A percentile compares a stretch with the other conserved stretches of the same genome.
Conservation (phyloP, 441 rosid genomes). For the Pelargonium cotyledonis region DNA sequence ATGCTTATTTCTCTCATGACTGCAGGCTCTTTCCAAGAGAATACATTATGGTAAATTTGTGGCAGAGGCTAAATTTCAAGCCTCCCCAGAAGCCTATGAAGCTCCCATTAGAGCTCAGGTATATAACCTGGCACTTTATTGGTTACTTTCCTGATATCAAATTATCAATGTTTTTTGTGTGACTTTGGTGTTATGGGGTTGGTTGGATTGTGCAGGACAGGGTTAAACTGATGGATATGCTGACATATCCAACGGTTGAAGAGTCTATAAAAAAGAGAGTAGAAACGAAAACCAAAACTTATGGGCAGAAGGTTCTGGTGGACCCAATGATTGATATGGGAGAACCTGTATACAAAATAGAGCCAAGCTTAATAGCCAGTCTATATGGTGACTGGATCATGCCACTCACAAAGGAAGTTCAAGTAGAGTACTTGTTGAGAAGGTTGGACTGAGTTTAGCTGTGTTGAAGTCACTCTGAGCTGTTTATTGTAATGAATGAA, state of each 20-base stretch:
- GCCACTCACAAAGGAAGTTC: slow-evolving; percentile 94
- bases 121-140: slow-evolving; percentile 1
- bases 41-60: slow-evolving; percentile 91
- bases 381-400: slow-evolving; percentile 85
- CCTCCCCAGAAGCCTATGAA: slow-evolving; percentile 51
- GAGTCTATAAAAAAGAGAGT: slow-evolving; percentile 66
- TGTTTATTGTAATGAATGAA: too few species aligned
- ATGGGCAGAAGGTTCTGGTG: slow-evolving; percentile 56
- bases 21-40: slow-evolving; percentile 85
- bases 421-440: slow-evolving; percentile 69
- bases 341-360: slow-evolving; percentile 67
- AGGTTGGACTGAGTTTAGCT: slow-evolving; percentile 46
- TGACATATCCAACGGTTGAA: slow-evolving; percentile 65
- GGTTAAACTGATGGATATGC: slow-evolving; percentile 50
- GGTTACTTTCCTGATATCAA: background rate
- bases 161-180: too few species aligned
- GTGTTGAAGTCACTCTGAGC: too few species aligned
- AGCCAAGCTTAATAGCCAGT: slow-evolving; percentile 61
- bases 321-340: slow-evolving; percentile 23
- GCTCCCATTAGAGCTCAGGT: slow-evolving; percentile 70
- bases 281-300: slow-evolving; percentile 60
- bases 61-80: slow-evolving; percentile 81
- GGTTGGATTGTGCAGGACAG: slow-evolving; percentile 41
- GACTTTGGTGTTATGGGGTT: background rate
- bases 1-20: slow-evolving; percentile 11